Evolutionary conservation across 192 early-diverging fungal genomes (phyloP), one percentile per base, ranked within the genome.

Genomic region (Coemansia pectinata): DNA sequence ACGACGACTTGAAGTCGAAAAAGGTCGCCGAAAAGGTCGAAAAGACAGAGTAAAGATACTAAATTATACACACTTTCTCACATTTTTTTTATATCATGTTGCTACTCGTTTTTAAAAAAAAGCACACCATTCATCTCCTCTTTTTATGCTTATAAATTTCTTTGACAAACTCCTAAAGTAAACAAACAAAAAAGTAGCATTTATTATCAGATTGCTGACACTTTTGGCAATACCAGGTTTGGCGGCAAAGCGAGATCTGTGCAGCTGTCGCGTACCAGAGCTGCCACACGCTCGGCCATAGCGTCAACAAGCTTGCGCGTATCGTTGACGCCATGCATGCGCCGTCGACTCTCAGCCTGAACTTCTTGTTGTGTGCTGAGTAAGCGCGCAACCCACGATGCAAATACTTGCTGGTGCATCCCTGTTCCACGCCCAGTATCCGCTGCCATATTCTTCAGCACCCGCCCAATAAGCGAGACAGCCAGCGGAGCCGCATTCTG

Each of bases 1-100:
- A 83, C 69, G 74, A 78, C 50, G 62, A 58, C 36, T 66, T 78
- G 69, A 77, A 74, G 72, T 36, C 64, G 39, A 57, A 61, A 42
- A 66, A 60, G 62, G 55, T 69, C 17, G 66, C 62, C 55, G 71
- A 78, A 42, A 63, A 78, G 66, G 44, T 64, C 21, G 63, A 63
- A 67, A 72, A 74, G 67, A 52, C 66, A 21, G 67, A 79, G 59
- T 71, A 69, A 66, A 57, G 27, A 15, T 27, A 55, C 19, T 34
- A 11, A 17, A 33, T 34, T 31, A 34, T 31, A 53, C 33, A n/a
- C 29, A 34, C 6, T 15, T 23, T 52, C 11, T 63, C 40, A 14
- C 27, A 31, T 27, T 44, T 67, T 41, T 67, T 66, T 36, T 31
- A 25, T 57, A 25, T 63, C n/a, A 58, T 27, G 27, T 52, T 38